Evolutionary conservation across 2,329 filamentous ascomycete genomes (phyloP).

Genomic region (Orbilia oligospora): DNA sequence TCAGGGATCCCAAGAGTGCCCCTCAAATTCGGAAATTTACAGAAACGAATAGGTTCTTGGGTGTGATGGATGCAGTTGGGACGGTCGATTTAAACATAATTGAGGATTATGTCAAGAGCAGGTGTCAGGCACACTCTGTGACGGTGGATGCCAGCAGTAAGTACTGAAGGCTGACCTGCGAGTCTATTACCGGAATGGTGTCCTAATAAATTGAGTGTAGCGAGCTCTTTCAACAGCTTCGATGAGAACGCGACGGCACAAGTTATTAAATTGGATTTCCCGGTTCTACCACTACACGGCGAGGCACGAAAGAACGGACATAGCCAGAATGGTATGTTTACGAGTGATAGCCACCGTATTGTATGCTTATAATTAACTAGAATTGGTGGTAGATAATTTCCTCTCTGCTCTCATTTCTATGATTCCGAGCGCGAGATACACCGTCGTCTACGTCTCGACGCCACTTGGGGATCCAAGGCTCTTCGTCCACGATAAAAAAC

Average conservation of each 20-base stretch:
- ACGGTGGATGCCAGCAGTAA: conserved; percentile 63
- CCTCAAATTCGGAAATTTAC: conserved; percentile 56
- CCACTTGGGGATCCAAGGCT: conserved; percentile 56
- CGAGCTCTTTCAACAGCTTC: conserved; percentile 62
- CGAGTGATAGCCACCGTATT: not conserved
- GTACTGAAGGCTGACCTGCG: not conserved
- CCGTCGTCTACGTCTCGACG: conserved; percentile 63
- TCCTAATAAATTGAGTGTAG: conserved; percentile 25
- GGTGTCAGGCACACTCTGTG: conserved; percentile 55
- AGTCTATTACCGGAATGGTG: not conserved
- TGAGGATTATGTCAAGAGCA: conserved; percentile 54
- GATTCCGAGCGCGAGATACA: conserved; percentile 62
- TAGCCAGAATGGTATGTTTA: conserved; percentile 43
- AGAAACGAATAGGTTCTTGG: conserved; percentile 27
- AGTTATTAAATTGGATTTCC: conserved; percentile 59
- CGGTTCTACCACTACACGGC: conserved; percentile 45
- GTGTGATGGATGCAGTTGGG: conserved; percentile 50
- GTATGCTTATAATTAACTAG: not conserved
- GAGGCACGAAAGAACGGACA: conserved; percentile 54
- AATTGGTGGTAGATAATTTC: conserved; percentile 61
- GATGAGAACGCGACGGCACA: conserved; percentile 60
- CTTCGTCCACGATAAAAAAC: conserved; percentile 43
- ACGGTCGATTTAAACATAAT: conserved; percentile 49
- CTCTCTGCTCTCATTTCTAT: conserved; percentile 63
- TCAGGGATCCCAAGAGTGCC: conserved; percentile 57